Evolutionary conservation across 805 yeast genomes (phyloP), one percentile per base, ranked within the genome.

Genomic region (Metschnikowia noctiluminum): DNA sequence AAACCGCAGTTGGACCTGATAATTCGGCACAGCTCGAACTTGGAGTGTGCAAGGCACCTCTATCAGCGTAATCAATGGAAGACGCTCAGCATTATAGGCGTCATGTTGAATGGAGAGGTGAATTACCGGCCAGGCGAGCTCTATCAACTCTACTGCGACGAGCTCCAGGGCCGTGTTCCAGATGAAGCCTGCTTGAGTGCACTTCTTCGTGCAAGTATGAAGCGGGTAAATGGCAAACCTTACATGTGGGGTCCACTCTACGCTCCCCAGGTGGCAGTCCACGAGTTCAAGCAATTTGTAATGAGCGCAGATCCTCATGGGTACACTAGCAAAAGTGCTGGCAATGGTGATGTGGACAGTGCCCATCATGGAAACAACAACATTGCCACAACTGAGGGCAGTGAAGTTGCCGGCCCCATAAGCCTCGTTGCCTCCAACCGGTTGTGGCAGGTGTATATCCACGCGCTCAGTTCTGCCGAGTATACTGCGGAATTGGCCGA

Each of bases 241-340:
- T 40, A 75, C 2, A 43, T 65, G 14, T 84, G 88, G 88, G 80
- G 70, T 9, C 64, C 66, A 1, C 43, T 72, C 36, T 77, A 66
- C 45, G 87, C 90, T 0, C 70, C 84, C 1, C 88, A 84, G 55
- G 69, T 81, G 27, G 82, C 87, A 0, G 70, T 82, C 2, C 74
- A 70, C 35, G 87, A 84, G 59, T 79, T 84, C 62, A 74, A 79
- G 48, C 69, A 73, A 1, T 65, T 77, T 37, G 73, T 62, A 5
- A 46, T 34, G 10, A 47, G 30, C 13, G 43, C 28, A 5, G 12
- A 34, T 7, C 12, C 26, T 8, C 30, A 43, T 13, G 36, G 21
- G 2, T 36, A 41, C 28, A 40, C 49, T 14, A 40, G 38, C 31
- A n/a, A 45, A 3, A 49, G 51, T 13, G n/a, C 21, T 21, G 21